phyloP scores from a whole-genome alignment of 2,329 filamentous ascomycete species.

The Monosporascus sp. region DNA sequence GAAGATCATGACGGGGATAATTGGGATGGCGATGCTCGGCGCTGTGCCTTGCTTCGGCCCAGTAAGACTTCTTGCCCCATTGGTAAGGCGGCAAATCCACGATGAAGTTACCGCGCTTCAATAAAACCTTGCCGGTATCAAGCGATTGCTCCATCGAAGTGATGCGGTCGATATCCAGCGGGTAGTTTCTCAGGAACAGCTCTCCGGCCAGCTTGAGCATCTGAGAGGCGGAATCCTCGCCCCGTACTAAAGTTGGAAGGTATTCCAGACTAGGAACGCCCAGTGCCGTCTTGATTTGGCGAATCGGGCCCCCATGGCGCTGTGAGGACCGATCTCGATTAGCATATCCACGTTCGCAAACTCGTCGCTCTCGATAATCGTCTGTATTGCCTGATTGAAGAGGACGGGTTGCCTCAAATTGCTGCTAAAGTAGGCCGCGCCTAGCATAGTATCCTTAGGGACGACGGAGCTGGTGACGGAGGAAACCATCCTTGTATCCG shows the following conservation, averaged over 20 bases:
- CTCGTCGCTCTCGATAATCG: neutral
- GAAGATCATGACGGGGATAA: conserved; percentile 21
- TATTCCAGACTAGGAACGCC: conserved; percentile 11
- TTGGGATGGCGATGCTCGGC: conserved; percentile 15
- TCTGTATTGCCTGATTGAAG: neutral
- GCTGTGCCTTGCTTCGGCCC: conserved; percentile 20
- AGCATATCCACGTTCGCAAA: neutral
- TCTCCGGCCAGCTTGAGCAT: conserved; percentile 19
- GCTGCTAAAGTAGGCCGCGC: neutral
- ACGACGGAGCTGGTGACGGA: neutral
- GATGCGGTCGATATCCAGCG: conserved; percentile 17
- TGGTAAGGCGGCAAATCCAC: conserved; percentile 25
- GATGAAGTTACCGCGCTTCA: too few relatives aligned
- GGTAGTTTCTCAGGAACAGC: conserved; percentile 16
- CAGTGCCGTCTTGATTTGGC: conserved; percentile 26
- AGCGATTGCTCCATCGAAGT: conserved; percentile 1
- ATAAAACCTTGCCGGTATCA: neutral
- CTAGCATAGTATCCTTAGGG: neutral
- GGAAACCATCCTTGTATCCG: neutral
- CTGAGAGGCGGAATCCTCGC: conserved; percentile 12
- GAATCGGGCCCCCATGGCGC: conserved; percentile 26
- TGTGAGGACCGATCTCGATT: conserved; percentile 22
- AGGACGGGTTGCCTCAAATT: neutral
- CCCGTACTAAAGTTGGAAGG: conserved; percentile 15
- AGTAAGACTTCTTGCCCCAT: conserved; percentile 20